These are phyloP conservation scores for Aureobasidium sp. DNA, from an alignment of 2,329 filamentous ascomycete species.

Conservation along the genomic window DNA sequence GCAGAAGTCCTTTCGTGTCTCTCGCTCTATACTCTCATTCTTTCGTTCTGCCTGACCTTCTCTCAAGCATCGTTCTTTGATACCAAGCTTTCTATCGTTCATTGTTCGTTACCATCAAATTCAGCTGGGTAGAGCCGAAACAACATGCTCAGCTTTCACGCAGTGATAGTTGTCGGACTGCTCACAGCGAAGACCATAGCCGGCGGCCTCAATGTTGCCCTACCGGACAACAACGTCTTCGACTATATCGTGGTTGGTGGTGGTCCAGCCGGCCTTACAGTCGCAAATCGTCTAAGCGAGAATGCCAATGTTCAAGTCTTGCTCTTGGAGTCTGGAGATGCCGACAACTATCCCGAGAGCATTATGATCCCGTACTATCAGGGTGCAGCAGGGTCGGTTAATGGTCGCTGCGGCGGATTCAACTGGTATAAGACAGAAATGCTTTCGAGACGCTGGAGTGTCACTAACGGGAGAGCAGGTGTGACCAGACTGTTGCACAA, in stretches of 20 bases:
- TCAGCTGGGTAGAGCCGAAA: neutral
- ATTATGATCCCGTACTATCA: slow-evolving; percentile 19
- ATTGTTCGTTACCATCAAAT: neutral
- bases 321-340: slow-evolving; percentile 27
- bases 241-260: slow-evolving; percentile 28
- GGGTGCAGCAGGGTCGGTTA: slow-evolving; percentile 17
- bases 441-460: neutral
- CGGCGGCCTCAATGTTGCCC: slow-evolving; percentile 18
- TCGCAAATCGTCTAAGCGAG: slow-evolving; percentile 27
- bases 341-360: slow-evolving; percentile 22
- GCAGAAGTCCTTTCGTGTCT: neutral
- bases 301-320: slow-evolving; percentile 26
- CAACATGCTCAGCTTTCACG: neutral
- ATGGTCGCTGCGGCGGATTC: slow-evolving; percentile 18
- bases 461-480: slow-evolving; percentile 5
- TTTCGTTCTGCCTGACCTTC: neutral
- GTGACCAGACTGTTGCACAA: slow-evolving; percentile 23
- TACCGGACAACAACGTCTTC: slow-evolving; percentile 17
- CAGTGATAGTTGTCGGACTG: neutral
- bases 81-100: neutral
- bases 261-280: slow-evolving; percentile 26
- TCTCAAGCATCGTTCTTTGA: neutral
- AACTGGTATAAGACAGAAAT: slow-evolving; percentile 15
- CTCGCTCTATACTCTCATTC: neutral
- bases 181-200: slow-evolving; percentile 6